A percentile compares a stretch with the other conserved stretches of the same genome.
These are phyloP conservation scores for Przewalskia tangutica DNA, from an alignment of 257 asterid genomes.

Conservation along the genomic window DNA sequence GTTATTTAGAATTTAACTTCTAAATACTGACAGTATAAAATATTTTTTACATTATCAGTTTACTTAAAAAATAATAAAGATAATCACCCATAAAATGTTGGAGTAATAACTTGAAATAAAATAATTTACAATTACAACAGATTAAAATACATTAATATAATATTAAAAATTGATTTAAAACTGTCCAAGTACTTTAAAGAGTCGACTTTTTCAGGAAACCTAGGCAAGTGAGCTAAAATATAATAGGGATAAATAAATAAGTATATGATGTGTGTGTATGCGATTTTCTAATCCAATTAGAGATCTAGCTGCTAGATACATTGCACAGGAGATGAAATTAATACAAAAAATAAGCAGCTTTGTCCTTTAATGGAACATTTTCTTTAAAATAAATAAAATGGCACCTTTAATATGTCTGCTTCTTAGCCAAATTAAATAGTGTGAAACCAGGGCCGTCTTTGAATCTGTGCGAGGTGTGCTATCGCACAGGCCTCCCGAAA, in stretches of 20 bases:
- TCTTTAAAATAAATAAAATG: background rate
- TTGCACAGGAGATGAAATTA: background rate
- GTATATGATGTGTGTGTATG: conserved; percentile 5
- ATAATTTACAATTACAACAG: too few species aligned
- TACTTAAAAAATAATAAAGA: too few species aligned
- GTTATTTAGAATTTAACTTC: too few species aligned
- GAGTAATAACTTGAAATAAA: background rate
- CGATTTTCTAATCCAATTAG: background rate
- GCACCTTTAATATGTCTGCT: conserved; percentile 9
- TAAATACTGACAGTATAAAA: too few species aligned
- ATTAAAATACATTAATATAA: too few species aligned
- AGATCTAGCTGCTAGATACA: background rate
- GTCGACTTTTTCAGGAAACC: conserved; percentile 12
- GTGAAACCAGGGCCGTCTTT: background rate
- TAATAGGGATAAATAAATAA: background rate
- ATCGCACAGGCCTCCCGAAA: too few species aligned
- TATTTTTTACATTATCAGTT: too few species aligned
- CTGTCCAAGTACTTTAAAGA: too few species aligned
- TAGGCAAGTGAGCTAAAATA: background rate
- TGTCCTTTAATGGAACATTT: conserved; percentile 10
- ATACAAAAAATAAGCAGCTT: background rate
- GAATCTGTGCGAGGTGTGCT: too few species aligned
- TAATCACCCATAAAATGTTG: background rate
- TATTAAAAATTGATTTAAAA: too few species aligned
- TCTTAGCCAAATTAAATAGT: background rate